Evolutionary conservation across 768 basidiomycete species (phyloP).

Genomic region (Glaciozyma martinii): DNA sequence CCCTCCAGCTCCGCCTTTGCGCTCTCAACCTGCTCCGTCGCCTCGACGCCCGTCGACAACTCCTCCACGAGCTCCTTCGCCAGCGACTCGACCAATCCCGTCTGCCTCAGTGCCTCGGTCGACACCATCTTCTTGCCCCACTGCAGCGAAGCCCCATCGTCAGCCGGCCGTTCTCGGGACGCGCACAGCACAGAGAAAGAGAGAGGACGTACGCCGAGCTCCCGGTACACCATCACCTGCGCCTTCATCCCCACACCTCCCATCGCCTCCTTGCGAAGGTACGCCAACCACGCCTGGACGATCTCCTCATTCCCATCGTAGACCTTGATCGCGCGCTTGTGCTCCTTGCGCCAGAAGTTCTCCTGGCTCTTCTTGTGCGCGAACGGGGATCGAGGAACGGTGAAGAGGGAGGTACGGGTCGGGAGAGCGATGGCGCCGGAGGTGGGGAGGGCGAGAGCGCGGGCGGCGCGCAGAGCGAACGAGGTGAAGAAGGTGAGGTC

Average conservation of each 20-base stretch:
- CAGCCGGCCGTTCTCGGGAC: not conserved
- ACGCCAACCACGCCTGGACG: slow-evolving; percentile 69
- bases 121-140: not conserved
- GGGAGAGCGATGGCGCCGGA: slow-evolving; percentile 60
- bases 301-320: slow-evolving; percentile 77
- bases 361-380: slow-evolving; percentile 89
- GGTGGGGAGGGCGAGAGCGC: slow-evolving; percentile 71
- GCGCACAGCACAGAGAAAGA: not conserved
- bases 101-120: not conserved
- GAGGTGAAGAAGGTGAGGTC: slow-evolving; percentile 70
- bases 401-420: slow-evolving; percentile 68
- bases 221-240: slow-evolving; percentile 62
- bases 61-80: slow-evolving; percentile 20
- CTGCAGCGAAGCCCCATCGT: not conserved
- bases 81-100: slow-evolving; percentile 4
- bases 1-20: not conserved
- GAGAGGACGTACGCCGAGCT: slow-evolving; percentile 44
- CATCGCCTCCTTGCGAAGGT: slow-evolving; percentile 63
- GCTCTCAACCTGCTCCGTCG: not conserved
- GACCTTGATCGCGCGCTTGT: slow-evolving; percentile 78
- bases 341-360: slow-evolving; percentile 78
- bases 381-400: slow-evolving; percentile 76
- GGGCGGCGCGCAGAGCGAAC: slow-evolving; percentile 73
- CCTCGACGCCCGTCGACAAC: not conserved
- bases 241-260: slow-evolving; percentile 81